Evolutionary conservation across 129 eudicot genomes (phyloP), one percentile per base, ranked within the genome.

Genomic region (Artemisia tridentata): DNA sequence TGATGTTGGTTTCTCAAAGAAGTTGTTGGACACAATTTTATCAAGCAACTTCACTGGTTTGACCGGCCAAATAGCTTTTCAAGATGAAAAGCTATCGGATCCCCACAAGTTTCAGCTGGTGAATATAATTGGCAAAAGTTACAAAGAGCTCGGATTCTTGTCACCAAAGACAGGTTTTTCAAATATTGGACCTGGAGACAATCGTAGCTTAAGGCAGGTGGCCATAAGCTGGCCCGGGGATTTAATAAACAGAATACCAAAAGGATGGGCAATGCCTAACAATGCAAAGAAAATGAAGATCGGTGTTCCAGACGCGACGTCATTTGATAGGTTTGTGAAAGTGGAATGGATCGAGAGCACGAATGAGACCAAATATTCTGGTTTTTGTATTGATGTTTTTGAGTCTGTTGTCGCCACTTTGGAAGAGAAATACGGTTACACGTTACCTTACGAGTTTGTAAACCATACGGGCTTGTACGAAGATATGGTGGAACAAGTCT

Each of bases 121-220:
- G 20, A 86, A 86, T 25, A 48, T 84, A 10, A 66, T 81, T 15
- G 92, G 92, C 16, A 81, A 76, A 73, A 79, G 85, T 75, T 86
- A 86, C 21, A 81, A 76, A 75, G 79, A 79, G 55, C 82, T 87
- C 10, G 88, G 84, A 1, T 81, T 69, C 11, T 86, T 84, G 86
- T 84, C 88, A 70, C 51, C 75, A 0, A 21, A 16, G 27, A 60
- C 46, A 0, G 81, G 84, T 7, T 83, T 83, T 69, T 61, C 73
- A 1, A 16, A 73, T 7, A 62, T 18, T 16, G 75, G 3, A 16
- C 14, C 2, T 4, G 46, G 7, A 7, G 81, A 63, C 21, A 11
- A 34, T 7, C 31, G 3, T 4, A 65, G 19, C 65, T 18, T 61
- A 65, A 67, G 64, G 23, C 53, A 27, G 10, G 29, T 72, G 46